These are phyloP conservation scores for Amanita exitialis DNA, from an alignment of 768 basidiomycete genomes.

Conservation along the genomic window DNA sequence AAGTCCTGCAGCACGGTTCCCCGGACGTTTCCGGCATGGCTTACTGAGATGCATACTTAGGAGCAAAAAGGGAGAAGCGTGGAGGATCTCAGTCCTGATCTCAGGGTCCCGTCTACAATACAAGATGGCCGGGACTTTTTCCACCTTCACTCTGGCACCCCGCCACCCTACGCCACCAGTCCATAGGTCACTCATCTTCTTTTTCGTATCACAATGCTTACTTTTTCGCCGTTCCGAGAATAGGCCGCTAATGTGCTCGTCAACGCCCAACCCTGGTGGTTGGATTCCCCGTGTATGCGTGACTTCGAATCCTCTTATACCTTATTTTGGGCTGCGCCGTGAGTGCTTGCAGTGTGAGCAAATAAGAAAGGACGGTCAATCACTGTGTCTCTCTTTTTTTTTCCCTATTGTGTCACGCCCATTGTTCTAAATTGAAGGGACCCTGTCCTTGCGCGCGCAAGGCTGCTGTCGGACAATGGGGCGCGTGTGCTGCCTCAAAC, in stretches of 20 bases:
- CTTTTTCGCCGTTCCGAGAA: neutral
- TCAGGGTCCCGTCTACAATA: conserved; percentile 87
- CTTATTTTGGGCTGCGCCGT: neutral
- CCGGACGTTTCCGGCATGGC: conserved; percentile 63
- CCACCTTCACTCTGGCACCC: no score
- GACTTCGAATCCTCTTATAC: conserved; percentile 13
- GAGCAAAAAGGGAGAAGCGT: conserved; percentile 50
- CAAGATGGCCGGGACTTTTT: conserved; percentile 13
- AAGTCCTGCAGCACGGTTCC: conserved; percentile 70
- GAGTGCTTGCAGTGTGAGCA: conserved; percentile 9
- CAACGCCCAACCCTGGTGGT: conserved; percentile 57
- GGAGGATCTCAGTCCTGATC: conserved; percentile 76
- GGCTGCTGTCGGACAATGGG: neutral
- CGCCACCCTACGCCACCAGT: conserved; percentile 5
- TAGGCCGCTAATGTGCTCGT: conserved; percentile 66
- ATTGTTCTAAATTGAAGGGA: neutral
- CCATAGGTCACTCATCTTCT: no score
- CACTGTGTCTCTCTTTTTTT: neutral
- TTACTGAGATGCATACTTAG: no score
- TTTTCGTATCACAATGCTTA: neutral
- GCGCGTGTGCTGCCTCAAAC: neutral
- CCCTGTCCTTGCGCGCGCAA: neutral
- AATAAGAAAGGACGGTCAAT: conserved; percentile 4
- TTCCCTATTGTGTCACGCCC: neutral
- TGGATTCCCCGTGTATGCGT: conserved; percentile 78